These are phyloP conservation scores for Chrysosphaeria jannelii DNA, from an alignment of 2,329 filamentous ascomycete species.

Conservation along the genomic window DNA sequence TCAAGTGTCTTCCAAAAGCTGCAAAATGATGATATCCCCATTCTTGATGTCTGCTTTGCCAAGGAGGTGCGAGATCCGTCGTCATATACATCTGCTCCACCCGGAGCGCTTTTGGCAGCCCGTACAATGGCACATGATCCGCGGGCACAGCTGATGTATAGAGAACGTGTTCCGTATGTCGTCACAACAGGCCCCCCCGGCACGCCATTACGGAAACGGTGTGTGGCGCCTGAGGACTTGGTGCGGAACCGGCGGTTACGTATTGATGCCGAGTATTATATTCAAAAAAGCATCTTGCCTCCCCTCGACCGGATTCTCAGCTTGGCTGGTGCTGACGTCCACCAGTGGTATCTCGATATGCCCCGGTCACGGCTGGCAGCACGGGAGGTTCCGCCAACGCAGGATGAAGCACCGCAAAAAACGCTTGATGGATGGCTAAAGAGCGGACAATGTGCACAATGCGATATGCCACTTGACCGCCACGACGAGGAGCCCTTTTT, in stretches of 20 bases:
- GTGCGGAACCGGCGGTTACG: slow-evolving; percentile 39
- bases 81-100: slow-evolving; percentile 57
- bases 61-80: slow-evolving; percentile 51
- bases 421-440: background rate
- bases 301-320: slow-evolving; percentile 92
- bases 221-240: slow-evolving; percentile 61
- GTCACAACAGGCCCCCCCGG: slow-evolving; percentile 72
- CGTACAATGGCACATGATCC: slow-evolving; percentile 66
- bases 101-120: slow-evolving; percentile 68
- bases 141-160: slow-evolving; percentile 71
- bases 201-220: slow-evolving; percentile 61
- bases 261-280: slow-evolving; percentile 89
- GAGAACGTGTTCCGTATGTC: slow-evolving; percentile 83
- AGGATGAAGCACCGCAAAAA: background rate
- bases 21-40: slow-evolving; percentile 59
- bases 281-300: slow-evolving; percentile 80
- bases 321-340: slow-evolving; percentile 61
- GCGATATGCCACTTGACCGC: background rate
- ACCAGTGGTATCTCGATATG: slow-evolving; percentile 89
- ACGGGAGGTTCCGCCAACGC: background rate
- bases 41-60: slow-evolving; percentile 92
- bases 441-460: background rate
- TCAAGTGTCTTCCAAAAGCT: slow-evolving; percentile 61
- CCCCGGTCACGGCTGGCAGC: slow-evolving; percentile 39
- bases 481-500: slow-evolving; percentile 2